Conservation (phyloP, 345 rosid species). For the Erysimum cheiranthoides region DNA sequence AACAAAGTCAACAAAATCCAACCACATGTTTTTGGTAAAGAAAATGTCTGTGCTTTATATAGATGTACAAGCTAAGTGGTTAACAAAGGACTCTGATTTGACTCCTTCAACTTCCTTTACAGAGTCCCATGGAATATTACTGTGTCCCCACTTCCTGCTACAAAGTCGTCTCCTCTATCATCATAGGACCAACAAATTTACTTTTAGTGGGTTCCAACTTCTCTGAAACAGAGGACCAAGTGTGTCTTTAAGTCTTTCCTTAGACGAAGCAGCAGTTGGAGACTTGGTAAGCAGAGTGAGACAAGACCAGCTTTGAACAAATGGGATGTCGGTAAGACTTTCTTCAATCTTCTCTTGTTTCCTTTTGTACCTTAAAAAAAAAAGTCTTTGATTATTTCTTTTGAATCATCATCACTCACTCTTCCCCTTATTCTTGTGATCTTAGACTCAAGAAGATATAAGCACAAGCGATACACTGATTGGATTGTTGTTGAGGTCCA, state of each 20-base stretch:
- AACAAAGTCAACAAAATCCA: slow-evolving; percentile 30
- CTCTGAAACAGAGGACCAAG: slow-evolving; percentile 42
- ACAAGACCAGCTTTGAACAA: slow-evolving; percentile 40
- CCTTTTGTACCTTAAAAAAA: slow-evolving; percentile 22
- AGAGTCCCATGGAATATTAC: slow-evolving; percentile 20
- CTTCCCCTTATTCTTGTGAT: background rate
- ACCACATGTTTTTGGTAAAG: slow-evolving; percentile 2
- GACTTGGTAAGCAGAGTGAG: slow-evolving; percentile 37
- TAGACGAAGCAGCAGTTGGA: slow-evolving; percentile 1
- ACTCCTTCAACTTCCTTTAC: slow-evolving; percentile 40
- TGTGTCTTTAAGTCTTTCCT: slow-evolving; percentile 21
- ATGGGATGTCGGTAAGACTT: slow-evolving; percentile 62
- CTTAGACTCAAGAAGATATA: slow-evolving; percentile 52
- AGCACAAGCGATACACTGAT: slow-evolving; percentile 43
- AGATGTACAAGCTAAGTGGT: slow-evolving; percentile 7
- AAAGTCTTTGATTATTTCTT: background rate
- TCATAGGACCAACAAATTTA: slow-evolving; percentile 24
- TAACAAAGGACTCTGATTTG: slow-evolving; percentile 23
- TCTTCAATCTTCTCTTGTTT: slow-evolving; percentile 16
- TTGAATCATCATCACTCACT: slow-evolving; percentile 15
- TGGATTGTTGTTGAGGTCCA: slow-evolving; percentile 56
- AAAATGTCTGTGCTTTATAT: slow-evolving; percentile 11
- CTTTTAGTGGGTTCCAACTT: slow-evolving; percentile 44
- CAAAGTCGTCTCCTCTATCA: slow-evolving; percentile 42
- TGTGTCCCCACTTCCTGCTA: slow-evolving; percentile 39